A percentile compares a stretch with the other conserved stretches of the same genome.
These are phyloP conservation scores for Hygrophorus pudorinus DNA, from an alignment of 768 basidiomycete species.

Conservation along the genomic window DNA sequence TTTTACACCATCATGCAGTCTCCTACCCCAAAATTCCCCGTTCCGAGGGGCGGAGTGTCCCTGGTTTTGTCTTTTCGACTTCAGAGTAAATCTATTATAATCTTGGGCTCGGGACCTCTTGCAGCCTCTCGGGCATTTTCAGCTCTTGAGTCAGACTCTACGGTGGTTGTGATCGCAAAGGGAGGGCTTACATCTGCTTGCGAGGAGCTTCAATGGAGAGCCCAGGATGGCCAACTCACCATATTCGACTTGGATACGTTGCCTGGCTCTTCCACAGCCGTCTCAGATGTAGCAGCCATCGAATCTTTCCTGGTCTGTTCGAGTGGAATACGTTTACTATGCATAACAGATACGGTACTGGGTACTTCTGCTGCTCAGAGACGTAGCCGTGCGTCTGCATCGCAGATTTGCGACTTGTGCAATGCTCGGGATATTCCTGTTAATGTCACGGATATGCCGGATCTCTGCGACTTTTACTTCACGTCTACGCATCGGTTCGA, in stretches of 20 bases:
- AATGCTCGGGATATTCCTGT: constrained; percentile 53
- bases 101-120: constrained; percentile 71
- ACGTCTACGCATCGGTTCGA: constrained; percentile 76
- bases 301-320: constrained; percentile 28
- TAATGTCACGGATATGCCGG: constrained; percentile 82
- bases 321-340: constrained; percentile 39
- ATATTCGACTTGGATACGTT: constrained; percentile 46
- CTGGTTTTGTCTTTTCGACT: constrained; percentile 71
- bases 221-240: constrained; percentile 40
- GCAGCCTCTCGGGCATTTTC: constrained; percentile 80
- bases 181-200: constrained; percentile 43
- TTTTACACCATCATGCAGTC: neutral
- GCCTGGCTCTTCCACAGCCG: constrained; percentile 24
- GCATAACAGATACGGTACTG: constrained; percentile 73
- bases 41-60: constrained; percentile 53
- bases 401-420: constrained; percentile 46
- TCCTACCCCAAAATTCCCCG: constrained; percentile 21
- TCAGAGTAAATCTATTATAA: constrained; percentile 41
- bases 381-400: constrained; percentile 45
- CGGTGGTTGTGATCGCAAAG: constrained; percentile 53
- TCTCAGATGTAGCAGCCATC: constrained; percentile 34
- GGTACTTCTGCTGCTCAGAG: constrained; percentile 24
- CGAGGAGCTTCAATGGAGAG: constrained; percentile 65
- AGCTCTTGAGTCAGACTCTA: constrained; percentile 70
- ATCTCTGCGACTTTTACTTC: constrained; percentile 85